phyloP scores from a whole-genome alignment of 139 green algal genomes.

The Nannochloris sp. region DNA sequence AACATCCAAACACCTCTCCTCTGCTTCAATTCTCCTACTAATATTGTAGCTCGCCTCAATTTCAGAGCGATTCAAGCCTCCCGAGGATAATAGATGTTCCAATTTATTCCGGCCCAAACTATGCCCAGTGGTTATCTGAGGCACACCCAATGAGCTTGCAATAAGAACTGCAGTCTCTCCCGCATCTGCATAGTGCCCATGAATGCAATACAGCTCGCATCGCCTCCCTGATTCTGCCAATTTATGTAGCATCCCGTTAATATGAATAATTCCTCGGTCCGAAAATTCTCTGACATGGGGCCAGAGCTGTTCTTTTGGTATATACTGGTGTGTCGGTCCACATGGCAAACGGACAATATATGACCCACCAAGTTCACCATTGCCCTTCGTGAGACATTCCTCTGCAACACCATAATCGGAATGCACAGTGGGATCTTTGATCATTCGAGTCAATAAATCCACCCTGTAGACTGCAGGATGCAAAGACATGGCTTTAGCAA shows the following conservation, averaged over 20 bases:
- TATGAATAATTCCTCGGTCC: conserved; percentile 64
- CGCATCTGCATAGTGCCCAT: conserved; percentile 82
- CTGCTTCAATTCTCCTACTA: conserved; percentile 74
- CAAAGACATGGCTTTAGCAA: conserved; percentile 70
- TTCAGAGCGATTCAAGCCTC: conserved; percentile 55
- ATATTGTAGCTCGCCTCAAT: conserved; percentile 90
- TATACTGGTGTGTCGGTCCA: conserved; percentile 59
- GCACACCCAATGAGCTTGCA: conserved; percentile 62
- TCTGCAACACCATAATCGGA: conserved; percentile 53
- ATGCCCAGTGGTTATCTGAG: conserved; percentile 89
- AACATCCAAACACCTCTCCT: conserved; percentile 83
- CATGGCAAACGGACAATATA: conserved; percentile 85
- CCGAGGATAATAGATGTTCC: conserved; percentile 80
- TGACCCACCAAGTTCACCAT: conserved; percentile 53
- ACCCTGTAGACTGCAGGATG: conserved; percentile 86
- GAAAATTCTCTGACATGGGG: conserved; percentile 86
- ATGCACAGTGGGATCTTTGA: conserved; percentile 58
- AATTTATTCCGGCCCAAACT: conserved; percentile 90
- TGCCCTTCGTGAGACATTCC: conserved; percentile 56
- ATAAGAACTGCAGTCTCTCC: conserved; percentile 67
- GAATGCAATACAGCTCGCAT: conserved; percentile 61
- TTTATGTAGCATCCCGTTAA: conserved; percentile 37
- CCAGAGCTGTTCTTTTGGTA: conserved; percentile 87
- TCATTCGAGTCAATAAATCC: conserved; percentile 84
- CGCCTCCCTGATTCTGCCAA: conserved; percentile 44